phyloP scores from a whole-genome alignment of 2,329 filamentous ascomycete species.

The Corinectria fuckeliana region DNA sequence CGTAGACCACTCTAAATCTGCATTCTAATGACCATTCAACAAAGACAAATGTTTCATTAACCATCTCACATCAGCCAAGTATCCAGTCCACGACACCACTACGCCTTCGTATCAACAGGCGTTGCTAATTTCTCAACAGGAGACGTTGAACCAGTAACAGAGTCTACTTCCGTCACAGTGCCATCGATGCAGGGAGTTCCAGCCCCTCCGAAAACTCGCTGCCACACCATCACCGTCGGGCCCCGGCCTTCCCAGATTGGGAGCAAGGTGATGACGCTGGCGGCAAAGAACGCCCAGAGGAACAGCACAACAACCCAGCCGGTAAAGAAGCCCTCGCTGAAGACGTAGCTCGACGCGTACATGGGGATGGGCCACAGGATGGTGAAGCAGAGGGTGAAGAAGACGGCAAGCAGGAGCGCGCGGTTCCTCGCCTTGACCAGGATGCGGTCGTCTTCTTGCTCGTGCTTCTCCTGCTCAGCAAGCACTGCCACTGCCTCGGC shows the following conservation, averaged over 20 bases:
- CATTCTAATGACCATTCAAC: too few species aligned
- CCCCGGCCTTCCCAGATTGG: constrained; percentile 17
- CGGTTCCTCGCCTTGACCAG: constrained; percentile 12
- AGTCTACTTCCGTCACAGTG: constrained; percentile 7
- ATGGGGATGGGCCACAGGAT: constrained; percentile 42
- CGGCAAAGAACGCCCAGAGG: constrained; percentile 19
- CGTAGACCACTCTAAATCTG: neutral
- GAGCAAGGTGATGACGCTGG: constrained; percentile 11
- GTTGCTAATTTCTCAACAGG: constrained; percentile 9
- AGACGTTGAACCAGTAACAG: constrained; percentile 2
- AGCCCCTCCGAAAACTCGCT: neutral
- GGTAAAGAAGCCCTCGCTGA: constrained; percentile 28
- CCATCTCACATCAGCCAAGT: too few species aligned
- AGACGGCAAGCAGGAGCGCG: neutral
- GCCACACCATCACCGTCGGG: constrained; percentile 8
- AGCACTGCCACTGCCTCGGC: neutral
- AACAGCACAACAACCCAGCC: constrained; percentile 22
- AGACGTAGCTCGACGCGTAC: constrained; percentile 39
- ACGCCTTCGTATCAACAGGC: neutral
- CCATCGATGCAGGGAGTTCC: constrained; percentile 7
- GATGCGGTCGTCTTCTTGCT: constrained; percentile 14
- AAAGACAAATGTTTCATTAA: neutral
- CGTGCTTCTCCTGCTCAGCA: constrained; percentile 13
- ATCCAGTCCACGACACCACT: neutral
- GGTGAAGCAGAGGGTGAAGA: constrained; percentile 21